Percentiles rank a stretch among this genome's conserved stretches.
These are phyloP conservation scores for Phaeosphaeriaceae sp. DNA, from an alignment of 2,329 filamentous ascomycete species.

Conservation along the genomic window DNA sequence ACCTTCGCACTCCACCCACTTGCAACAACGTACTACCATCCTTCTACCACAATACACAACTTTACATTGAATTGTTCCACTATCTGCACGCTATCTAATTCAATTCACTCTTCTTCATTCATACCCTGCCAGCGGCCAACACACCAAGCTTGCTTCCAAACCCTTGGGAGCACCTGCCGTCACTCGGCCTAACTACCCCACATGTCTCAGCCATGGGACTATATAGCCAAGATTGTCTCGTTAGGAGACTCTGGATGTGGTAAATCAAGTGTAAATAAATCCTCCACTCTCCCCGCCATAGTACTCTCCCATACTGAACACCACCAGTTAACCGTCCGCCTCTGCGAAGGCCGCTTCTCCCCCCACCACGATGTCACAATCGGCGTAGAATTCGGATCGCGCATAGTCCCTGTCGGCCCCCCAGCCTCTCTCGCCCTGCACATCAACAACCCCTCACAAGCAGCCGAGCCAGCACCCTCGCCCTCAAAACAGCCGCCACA, in stretches of 20 bases:
- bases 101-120: no score
- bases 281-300: not conserved
- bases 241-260: constrained; percentile 96
- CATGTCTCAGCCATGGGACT: constrained; percentile 83
- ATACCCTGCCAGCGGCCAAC: no score
- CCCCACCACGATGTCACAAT: constrained; percentile 96
- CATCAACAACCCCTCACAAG: constrained; percentile 57
- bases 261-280: constrained; percentile 78
- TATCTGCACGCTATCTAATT: no score
- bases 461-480: constrained; percentile 16
- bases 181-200: constrained; percentile 14
- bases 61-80: no score
- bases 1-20: not conserved
- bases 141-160: no score
- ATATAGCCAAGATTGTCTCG: constrained; percentile 98
- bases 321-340: constrained; percentile 79
- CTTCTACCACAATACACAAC: not conserved
- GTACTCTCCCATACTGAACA: constrained; percentile 16
- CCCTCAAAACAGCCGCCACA: constrained; percentile 51
- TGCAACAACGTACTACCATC: not conserved
- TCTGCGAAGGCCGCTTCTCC: constrained; percentile 95
- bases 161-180: constrained; percentile 13
- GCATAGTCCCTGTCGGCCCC: constrained; percentile 88
- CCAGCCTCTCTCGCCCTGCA: constrained; percentile 69
- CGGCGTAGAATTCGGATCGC: constrained; percentile 92